Base-by-base conservation (phyloP, 2,329 filamentous ascomycete genomes). In the Trichoderma harzianum region DNA sequence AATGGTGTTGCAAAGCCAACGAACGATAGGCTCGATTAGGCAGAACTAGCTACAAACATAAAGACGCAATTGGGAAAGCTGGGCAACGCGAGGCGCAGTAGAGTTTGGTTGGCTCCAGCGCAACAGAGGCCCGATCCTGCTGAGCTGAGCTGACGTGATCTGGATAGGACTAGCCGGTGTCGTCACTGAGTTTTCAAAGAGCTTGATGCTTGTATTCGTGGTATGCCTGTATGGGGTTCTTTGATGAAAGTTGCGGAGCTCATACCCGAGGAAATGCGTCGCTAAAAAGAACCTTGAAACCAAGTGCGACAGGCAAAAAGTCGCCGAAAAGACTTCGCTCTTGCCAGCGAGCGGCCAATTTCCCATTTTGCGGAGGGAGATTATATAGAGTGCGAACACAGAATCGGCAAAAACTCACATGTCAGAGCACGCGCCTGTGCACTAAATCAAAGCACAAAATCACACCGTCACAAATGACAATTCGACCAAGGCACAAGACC, bases 111-210 rank as follows among this genome's bases (percentile, higher is more conserved):
- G 32, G 53, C 7, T 66, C n/a, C 34, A 34, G 53, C 65, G 65
- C 53, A 68, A 43, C 53, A 60, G 65, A 68, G 55, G 65, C 53
- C 65, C 53, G 36, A 68, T 68, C 53, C 55, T 68, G 65, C 53
- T 68, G 34, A 68, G 65, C 53, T 68, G 65, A 60, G 65, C 65
- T 68, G 65, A 51, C 65, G 65, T 68, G 26, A 68, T 68, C 34
- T 47, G 36, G 24, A 63, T 55, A 30, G 47, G 43, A n/a, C 32
- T 24, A 55, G 63, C 47, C 28, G 57, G 47, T 51, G 47, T 51
- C 47, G 47, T 51, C 47, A 51, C 47, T 51, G n/a, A 12, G n/a
- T 24, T 51, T 21, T 51, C n/a, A 3, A 43, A 43, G 36, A 43
- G 36, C n/a, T 12, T 21, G n/a, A 21, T 51, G n/a, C 43, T n/a